Evolutionary conservation across 164 flowering plant genomes (phyloP).

Genomic region (Vitis vinifera): DNA sequence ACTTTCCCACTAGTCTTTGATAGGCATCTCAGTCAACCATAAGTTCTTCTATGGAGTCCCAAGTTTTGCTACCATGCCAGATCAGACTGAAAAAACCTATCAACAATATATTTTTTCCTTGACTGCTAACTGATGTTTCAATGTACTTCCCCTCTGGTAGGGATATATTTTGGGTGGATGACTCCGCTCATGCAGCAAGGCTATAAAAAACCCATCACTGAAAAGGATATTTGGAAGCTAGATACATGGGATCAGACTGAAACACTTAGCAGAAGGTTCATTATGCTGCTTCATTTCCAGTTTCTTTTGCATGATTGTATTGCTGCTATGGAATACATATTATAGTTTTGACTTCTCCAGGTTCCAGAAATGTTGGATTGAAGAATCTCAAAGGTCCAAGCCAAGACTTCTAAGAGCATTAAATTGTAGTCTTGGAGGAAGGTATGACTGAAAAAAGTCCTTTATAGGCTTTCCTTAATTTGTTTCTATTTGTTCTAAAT

Average conservation of each 20-base stretch:
- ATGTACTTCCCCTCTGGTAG: constrained; percentile 23
- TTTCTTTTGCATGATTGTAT: not conserved
- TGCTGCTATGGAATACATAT: no score
- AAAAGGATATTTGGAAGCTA: constrained; percentile 78
- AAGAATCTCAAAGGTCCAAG: constrained; percentile 53
- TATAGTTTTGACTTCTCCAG: constrained; percentile 20
- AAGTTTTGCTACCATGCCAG: no score
- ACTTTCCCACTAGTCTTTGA: no score
- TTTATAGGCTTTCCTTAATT: no score
- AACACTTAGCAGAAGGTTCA: constrained; percentile 65
- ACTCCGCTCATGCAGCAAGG: constrained; percentile 71
- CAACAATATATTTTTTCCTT: no score
- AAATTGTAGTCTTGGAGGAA: constrained; percentile 65
- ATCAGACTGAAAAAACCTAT: no score
- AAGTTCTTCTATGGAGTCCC: no score
- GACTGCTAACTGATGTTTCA: not conserved
- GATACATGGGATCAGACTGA: constrained; percentile 82
- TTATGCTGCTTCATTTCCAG: constrained; percentile 10
- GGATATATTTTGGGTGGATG: constrained; percentile 63
- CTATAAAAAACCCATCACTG: constrained; percentile 62
- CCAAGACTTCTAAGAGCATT: constrained; percentile 82
- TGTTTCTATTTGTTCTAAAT: not conserved
- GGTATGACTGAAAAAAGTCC: constrained; percentile 26
- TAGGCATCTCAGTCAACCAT: no score
- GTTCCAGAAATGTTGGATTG: constrained; percentile 65